phyloP scores from a whole-genome alignment of 352 stramenopile genomes.

The Pythium periplocum region DNA sequence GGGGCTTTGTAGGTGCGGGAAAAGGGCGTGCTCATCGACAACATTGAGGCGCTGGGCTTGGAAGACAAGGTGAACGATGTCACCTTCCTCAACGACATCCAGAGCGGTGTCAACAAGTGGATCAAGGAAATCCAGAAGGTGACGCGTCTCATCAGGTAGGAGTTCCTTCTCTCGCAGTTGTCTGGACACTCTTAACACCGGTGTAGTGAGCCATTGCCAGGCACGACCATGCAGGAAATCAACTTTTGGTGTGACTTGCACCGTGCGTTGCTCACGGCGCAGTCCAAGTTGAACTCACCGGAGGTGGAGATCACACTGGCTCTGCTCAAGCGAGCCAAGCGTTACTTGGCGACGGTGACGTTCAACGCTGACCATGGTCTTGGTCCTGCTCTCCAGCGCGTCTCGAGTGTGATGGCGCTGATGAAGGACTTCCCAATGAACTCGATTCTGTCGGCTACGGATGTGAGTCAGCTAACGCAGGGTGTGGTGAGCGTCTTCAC shows the following conservation, averaged over 20 bases:
- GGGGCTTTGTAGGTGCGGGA: constrained; percentile 40
- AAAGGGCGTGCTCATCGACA: constrained; percentile 71
- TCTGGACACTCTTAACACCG: constrained; percentile 8
- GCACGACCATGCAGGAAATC: constrained; percentile 90
- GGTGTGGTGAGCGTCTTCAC: constrained; percentile 80
- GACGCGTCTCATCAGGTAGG: constrained; percentile 75
- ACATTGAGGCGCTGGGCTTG: constrained; percentile 68
- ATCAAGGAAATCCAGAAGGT: constrained; percentile 95
- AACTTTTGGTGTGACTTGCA: constrained; percentile 95
- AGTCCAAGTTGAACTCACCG: constrained; percentile 82
- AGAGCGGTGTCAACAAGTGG: constrained; percentile 91
- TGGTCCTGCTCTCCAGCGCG: constrained; percentile 75
- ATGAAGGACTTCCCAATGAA: constrained; percentile 94
- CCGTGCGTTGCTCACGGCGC: constrained; percentile 78
- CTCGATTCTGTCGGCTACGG: constrained; percentile 85
- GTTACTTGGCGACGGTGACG: constrained; percentile 88
- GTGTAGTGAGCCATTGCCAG: constrained; percentile 62
- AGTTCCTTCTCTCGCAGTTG: neutral
- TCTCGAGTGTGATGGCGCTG: constrained; percentile 87
- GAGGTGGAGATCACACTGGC: constrained; percentile 90
- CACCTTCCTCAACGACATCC: constrained; percentile 84
- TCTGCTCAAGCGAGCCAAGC: constrained; percentile 89
- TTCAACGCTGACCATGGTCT: constrained; percentile 89
- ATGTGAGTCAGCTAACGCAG: constrained; percentile 79
- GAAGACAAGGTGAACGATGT: constrained; percentile 82